Evolutionary conservation across 805 yeast species (phyloP).

Genomic region (Wickerhamiella australiensis): DNA sequence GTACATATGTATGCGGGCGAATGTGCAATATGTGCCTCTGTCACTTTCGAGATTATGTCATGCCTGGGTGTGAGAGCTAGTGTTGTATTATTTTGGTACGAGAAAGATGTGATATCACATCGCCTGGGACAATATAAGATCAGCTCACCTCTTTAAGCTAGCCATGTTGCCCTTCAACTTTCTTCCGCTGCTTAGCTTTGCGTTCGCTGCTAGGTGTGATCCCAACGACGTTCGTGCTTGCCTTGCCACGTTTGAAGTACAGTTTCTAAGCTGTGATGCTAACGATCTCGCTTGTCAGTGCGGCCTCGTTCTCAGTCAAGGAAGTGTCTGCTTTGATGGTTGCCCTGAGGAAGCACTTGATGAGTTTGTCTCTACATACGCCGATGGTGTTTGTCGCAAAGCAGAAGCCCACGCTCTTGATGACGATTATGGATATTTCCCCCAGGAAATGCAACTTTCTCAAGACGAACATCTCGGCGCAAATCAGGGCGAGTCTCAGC

Average conservation of each 20-base stretch:
- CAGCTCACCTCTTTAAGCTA: background rate
- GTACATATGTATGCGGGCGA: background rate
- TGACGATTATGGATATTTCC: background rate
- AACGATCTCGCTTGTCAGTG: conserved; percentile 8
- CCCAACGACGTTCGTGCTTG: conserved; percentile 7
- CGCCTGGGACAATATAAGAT: background rate
- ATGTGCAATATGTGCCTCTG: too few species aligned
- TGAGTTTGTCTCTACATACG: conserved; percentile 7
- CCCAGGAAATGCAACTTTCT: too few species aligned
- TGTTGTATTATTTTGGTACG: too few species aligned
- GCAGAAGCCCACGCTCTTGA: conserved; percentile 7
- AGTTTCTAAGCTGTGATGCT: background rate
- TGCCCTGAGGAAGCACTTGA: conserved; percentile 10
- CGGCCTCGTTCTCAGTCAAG: conserved; percentile 1
- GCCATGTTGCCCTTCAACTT: background rate
- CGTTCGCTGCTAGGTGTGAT: background rate
- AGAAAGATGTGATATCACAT: background rate
- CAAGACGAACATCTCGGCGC: too few species aligned
- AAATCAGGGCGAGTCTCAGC: too few species aligned
- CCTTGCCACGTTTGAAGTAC: background rate
- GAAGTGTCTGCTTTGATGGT: conserved; percentile 7
- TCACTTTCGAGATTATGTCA: background rate
- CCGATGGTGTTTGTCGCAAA: conserved; percentile 8
- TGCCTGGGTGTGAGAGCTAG: background rate
- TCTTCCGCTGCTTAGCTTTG: background rate